Base-by-base conservation (phyloP, 805 yeast genomes). In the Myxozyma kluyveri region DNA sequence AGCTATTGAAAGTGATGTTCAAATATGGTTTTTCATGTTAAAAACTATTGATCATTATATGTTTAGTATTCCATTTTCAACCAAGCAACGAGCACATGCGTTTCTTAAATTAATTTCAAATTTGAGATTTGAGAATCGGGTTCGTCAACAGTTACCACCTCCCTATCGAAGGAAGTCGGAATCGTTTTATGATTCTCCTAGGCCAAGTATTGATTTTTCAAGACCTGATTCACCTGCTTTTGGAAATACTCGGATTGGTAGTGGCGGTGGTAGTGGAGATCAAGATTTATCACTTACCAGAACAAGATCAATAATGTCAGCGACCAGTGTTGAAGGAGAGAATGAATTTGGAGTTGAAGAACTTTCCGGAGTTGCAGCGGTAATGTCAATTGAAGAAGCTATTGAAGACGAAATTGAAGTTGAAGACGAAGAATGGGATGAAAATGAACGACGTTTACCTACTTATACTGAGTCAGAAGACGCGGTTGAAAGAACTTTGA, bases 101-200 rank as follows among this genome's bases (percentile, higher is more conserved):
- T 63, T 66, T 42, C 50, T 63, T 31, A 58, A 62, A 35, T 54
- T 64, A 36, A 58, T 65, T 35, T 54, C 68, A 32, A 66, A 65
- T 49, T 57, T 66, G 23, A 63, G 66, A 24, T 65, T 66, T 39
- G 69, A 66, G 50, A 67, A 66, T 50, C 56, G 56, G 49, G 63
- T 66, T 22, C 59, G 66, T n/a, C 60, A 60, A 27, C 59, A 61
- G 33, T 55, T 66, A 38, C 66, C 68, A 10, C 69, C 69, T 2
- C 61, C 59, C n/a, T 65, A 65, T 40, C 53, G 60, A 4, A 50
- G 59, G 24, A 49, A 46, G 24, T 56, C 60, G 12, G 60, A 49
- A 35, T 56, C 60, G 9, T 46, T 32, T 17, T 53, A 52, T 41
- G 57, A 49, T 22, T 21, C 45, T 23, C 42, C 42, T 3, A 38